These are phyloP conservation scores for Clarireedia paspali DNA, from an alignment of 2,329 filamentous ascomycete species.

Conservation along the genomic window DNA sequence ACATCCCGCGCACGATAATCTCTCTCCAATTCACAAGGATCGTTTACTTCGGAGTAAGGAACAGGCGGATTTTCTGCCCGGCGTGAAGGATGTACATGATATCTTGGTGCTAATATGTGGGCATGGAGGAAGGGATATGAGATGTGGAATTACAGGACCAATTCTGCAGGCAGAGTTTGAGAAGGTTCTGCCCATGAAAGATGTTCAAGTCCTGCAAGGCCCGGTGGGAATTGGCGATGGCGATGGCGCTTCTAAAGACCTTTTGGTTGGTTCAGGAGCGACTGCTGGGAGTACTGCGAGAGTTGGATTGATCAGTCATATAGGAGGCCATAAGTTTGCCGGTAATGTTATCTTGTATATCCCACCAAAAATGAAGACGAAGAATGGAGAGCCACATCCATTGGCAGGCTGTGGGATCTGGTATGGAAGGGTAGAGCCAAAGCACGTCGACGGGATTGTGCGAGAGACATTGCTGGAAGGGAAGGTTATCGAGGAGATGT, in stretches of 20 bases:
- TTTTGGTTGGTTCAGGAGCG: conserved; percentile 35
- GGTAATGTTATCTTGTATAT: conserved; percentile 80
- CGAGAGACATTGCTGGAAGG: conserved; percentile 61
- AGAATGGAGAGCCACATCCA: conserved; percentile 41
- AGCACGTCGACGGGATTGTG: conserved; percentile 69
- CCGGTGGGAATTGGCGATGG: conserved; percentile 29
- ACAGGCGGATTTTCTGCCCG: conserved; percentile 43
- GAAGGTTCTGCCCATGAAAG: conserved; percentile 42
- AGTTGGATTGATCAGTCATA: conserved; percentile 67
- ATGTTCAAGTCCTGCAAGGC: conserved; percentile 41
- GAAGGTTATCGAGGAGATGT: conserved; percentile 61
- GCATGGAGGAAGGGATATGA: conserved; percentile 70
- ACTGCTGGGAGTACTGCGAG: conserved; percentile 38
- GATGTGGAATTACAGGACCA: conserved; percentile 77
- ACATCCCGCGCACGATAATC: conserved; percentile 49
- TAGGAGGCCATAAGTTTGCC: conserved; percentile 79
- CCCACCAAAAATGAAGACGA: conserved; percentile 44
- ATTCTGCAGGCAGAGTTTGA: conserved; percentile 65
- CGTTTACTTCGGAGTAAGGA: conserved; percentile 42
- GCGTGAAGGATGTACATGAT: conserved; percentile 56
- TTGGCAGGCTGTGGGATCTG: conserved; percentile 68
- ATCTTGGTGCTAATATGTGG: conserved; percentile 81
- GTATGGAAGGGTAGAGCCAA: conserved; percentile 73
- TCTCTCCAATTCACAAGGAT: conserved; percentile 51
- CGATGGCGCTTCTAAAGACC: conserved; percentile 19